Conservation (phyloP, 169 alveolate genomes). For the Cryptosporidium sp. region DNA sequence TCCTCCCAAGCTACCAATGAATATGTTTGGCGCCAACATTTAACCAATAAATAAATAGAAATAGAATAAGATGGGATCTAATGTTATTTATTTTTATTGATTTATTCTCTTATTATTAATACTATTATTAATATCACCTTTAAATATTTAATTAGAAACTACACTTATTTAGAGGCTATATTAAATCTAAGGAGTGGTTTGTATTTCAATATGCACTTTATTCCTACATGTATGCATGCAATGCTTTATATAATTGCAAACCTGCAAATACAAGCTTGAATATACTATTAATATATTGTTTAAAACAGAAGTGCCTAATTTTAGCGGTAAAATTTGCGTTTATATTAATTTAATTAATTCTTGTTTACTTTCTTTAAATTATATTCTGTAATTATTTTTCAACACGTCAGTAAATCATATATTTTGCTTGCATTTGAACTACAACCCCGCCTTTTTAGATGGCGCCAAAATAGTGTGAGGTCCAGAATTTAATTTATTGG, state of each 20-base stretch:
- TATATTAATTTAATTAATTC: too few relatives aligned
- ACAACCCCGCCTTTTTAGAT: constrained; percentile 14
- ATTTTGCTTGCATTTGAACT: not conserved
- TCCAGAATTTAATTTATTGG: not conserved
- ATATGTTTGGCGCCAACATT: not conserved
- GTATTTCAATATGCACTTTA: too few relatives aligned
- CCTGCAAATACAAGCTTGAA: too few relatives aligned
- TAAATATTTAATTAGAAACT: not conserved
- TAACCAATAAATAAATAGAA: not conserved
- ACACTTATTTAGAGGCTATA: not conserved
- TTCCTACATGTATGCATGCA: not conserved
- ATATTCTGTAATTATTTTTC: too few relatives aligned
- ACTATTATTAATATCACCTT: too few relatives aligned
- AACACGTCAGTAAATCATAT: not conserved
- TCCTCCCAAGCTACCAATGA: constrained; percentile 35
- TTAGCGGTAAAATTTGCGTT: too few relatives aligned
- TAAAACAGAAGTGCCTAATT: too few relatives aligned
- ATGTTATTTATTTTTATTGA: too few relatives aligned
- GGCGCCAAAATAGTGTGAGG: constrained; percentile 7
- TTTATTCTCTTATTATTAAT: too few relatives aligned
- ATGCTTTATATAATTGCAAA: not conserved
- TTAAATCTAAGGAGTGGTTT: too few relatives aligned
- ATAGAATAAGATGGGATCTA: not conserved
- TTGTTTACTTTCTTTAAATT: too few relatives aligned
- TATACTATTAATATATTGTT: too few relatives aligned